phyloP scores from a whole-genome alignment of 2,329 filamentous ascomycete species.

The Chaetothyriales sp. region DNA sequence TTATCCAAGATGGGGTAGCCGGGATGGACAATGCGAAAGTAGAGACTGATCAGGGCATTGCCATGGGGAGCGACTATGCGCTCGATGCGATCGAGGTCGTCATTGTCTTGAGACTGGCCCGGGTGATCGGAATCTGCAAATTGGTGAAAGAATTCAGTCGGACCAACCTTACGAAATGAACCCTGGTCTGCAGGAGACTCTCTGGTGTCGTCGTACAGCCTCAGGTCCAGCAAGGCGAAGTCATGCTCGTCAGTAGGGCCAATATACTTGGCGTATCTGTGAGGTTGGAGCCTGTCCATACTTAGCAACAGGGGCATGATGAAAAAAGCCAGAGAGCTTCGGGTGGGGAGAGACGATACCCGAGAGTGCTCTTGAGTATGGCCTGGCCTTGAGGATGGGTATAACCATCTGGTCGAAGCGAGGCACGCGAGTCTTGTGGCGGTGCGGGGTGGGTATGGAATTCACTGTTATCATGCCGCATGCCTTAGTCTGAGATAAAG shows the following conservation, averaged over 20 bases:
- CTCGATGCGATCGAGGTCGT: slow-evolving; percentile 40
- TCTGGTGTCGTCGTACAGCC: slow-evolving; percentile 16
- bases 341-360: slow-evolving; percentile 9
- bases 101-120: slow-evolving; percentile 15
- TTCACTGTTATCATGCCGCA: slow-evolving; percentile 10
- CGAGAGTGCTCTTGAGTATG: slow-evolving; percentile 16
- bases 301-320: slow-evolving; percentile 10
- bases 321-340: background rate
- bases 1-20: slow-evolving; percentile 74
- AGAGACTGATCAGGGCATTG: slow-evolving; percentile 62
- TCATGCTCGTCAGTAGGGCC: slow-evolving; percentile 19
- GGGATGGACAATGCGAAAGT: slow-evolving; percentile 68
- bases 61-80: slow-evolving; percentile 62
- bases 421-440: slow-evolving; percentile 13
- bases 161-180: slow-evolving; percentile 18
- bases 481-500: slow-evolving; percentile 6
- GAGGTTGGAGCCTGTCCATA: slow-evolving; percentile 17
- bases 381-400: slow-evolving; percentile 13
- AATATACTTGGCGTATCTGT: slow-evolving; percentile 19
- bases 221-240: slow-evolving; percentile 16
- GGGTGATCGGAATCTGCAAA: slow-evolving; percentile 17
- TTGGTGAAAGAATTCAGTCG: slow-evolving; percentile 18
- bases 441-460: slow-evolving; percentile 13
- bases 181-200: slow-evolving; percentile 16
- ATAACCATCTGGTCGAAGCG: slow-evolving; percentile 9